Conservation (phyloP, 148 eudicot genomes). For the Selenicereus undatus region DNA sequence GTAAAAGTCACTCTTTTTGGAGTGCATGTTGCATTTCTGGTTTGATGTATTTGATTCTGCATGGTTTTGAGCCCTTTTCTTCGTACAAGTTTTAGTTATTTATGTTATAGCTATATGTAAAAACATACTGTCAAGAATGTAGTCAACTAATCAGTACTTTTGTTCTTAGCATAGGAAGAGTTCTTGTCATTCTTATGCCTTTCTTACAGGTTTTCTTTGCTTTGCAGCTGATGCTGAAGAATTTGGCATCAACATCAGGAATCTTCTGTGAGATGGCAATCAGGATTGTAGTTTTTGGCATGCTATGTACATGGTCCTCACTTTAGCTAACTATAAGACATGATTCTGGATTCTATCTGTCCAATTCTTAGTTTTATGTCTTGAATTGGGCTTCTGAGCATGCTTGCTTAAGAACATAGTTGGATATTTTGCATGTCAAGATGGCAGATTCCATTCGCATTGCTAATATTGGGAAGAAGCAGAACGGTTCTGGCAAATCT, state of each 20-base stretch:
- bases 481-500: constrained; percentile 21
- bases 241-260: constrained; percentile 2
- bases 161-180: not conserved
- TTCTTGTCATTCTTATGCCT: not conserved
- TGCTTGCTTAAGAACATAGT: constrained; percentile 16
- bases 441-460: constrained; percentile 38
- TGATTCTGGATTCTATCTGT: not conserved
- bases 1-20: too few species aligned
- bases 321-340: not conserved
- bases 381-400: not conserved
- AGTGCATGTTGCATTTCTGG: not conserved
- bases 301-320: not conserved
- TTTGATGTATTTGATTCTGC: not conserved
- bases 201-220: not conserved
- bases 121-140: not conserved
- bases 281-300: constrained; percentile 8
- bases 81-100: not conserved
- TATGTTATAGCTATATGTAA: not conserved
- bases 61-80: not conserved
- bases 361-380: not conserved
- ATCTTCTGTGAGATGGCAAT: constrained; percentile 12
- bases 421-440: constrained; percentile 14
- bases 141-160: not conserved
- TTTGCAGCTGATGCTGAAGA: constrained; percentile 17
- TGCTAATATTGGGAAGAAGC: constrained; percentile 23